A percentile compares a stretch with the other conserved stretches of the same genome.
phyloP scores from a whole-genome alignment of 371 early-diverging fungal genomes.

The Sporodiniella umbellata region DNA sequence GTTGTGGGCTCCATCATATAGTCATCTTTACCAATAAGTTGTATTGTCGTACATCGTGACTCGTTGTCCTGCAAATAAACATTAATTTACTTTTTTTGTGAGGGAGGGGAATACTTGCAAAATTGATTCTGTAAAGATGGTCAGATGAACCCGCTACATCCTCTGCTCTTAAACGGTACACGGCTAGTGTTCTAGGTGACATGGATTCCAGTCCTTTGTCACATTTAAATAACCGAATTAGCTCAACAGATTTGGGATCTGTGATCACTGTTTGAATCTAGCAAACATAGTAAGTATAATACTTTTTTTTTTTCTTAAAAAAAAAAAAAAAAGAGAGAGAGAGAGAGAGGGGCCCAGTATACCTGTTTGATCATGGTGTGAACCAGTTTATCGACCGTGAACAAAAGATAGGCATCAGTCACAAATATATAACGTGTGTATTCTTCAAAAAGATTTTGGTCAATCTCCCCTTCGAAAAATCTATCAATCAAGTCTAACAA shows the following conservation, averaged over 20 bases:
- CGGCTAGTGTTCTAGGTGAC: constrained; percentile 34
- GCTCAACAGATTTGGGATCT: constrained; percentile 43
- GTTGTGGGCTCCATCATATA: constrained; percentile 73
- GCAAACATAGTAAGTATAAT: neutral
- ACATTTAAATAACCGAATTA: constrained; percentile 38
- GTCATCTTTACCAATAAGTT: constrained; percentile 84
- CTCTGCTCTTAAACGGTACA: constrained; percentile 85
- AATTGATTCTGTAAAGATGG: constrained; percentile 81
- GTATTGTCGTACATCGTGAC: constrained; percentile 71
- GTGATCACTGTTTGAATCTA: constrained; percentile 44
- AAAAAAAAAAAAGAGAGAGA: no score
- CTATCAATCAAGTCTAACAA: constrained; percentile 75
- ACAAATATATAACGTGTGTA: constrained; percentile 80
- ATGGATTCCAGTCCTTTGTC: constrained; percentile 29
- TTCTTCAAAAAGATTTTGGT: constrained; percentile 90
- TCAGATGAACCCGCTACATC: constrained; percentile 76
- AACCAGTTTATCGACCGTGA: constrained; percentile 86
- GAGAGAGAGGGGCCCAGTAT: no score
- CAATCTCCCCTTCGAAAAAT: constrained; percentile 82
- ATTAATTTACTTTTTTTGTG: neutral
- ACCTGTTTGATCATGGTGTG: constrained; percentile 80
- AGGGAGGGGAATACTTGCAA: constrained; percentile 49
- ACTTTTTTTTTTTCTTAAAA: neutral
- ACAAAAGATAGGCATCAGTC: constrained; percentile 81
- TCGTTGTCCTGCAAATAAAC: constrained; percentile 46